These are phyloP conservation scores for Ceratocystis cacaofunesta DNA, from an alignment of 2,329 filamentous ascomycete genomes.

Conservation along the genomic window DNA sequence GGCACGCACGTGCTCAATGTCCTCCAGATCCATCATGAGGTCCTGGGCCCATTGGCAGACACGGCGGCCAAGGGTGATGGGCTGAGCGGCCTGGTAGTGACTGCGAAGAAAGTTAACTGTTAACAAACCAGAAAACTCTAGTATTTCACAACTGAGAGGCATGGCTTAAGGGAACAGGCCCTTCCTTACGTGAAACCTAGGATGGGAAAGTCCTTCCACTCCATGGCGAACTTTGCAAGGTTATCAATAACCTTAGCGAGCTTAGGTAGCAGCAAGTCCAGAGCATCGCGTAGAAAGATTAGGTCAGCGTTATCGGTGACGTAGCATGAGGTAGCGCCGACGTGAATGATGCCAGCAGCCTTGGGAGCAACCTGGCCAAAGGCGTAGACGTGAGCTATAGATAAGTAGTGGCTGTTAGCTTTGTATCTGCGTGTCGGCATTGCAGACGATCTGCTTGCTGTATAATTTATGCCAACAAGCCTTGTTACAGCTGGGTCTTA, in stretches of 20 bases:
- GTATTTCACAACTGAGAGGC: neutral
- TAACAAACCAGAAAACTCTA: neutral
- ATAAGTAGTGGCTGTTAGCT: constrained; percentile 31
- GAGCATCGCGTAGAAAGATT: constrained; percentile 47
- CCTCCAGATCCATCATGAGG: constrained; percentile 45
- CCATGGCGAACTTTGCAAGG: constrained; percentile 53
- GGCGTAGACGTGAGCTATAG: constrained; percentile 47
- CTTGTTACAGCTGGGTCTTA: neutral
- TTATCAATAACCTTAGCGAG: constrained; percentile 66
- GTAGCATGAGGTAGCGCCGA: constrained; percentile 46
- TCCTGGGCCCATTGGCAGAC: constrained; percentile 59
- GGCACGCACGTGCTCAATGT: constrained; percentile 52
- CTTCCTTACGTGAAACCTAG: constrained; percentile 17
- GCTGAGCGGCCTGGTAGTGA: constrained; percentile 49
- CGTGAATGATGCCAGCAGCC: constrained; percentile 73
- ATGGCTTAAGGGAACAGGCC: neutral
- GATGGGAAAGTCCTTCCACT: constrained; percentile 44
- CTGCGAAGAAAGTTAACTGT: constrained; percentile 34
- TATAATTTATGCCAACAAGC: neutral
- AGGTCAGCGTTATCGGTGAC: constrained; percentile 65
- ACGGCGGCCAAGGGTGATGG: constrained; percentile 44
- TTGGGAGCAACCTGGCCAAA: constrained; percentile 60
- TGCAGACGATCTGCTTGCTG: neutral
- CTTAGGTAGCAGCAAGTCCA: constrained; percentile 64
- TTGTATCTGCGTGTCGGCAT: constrained; percentile 33